These are phyloP conservation scores for Lichtheimia corymbifera DNA, from an alignment of 371 early-diverging fungal species.

Conservation along the genomic window DNA sequence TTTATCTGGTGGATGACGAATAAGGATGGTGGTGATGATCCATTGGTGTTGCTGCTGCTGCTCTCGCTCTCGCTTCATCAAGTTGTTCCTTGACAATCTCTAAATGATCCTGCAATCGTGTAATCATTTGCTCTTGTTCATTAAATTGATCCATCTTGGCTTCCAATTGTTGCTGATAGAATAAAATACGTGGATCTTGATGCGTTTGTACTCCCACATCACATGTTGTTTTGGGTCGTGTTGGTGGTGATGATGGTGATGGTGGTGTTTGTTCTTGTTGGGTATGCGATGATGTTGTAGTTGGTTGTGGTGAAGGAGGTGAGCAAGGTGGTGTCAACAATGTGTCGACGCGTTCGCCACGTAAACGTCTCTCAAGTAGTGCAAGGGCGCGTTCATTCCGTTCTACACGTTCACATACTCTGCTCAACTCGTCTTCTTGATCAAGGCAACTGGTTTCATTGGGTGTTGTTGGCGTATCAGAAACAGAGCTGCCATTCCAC, in stretches of 20 bases:
- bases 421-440: no score
- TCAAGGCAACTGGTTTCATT: no score
- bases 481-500: no score
- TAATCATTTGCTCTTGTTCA: slow-evolving; percentile 3
- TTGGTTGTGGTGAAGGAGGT: slow-evolving; percentile 1
- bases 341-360: no score
- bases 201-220: background rate
- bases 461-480: no score
- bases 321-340: background rate
- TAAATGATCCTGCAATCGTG: background rate
- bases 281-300: background rate
- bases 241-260: background rate
- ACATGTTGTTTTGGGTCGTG: background rate
- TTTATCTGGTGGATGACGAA: slow-evolving; percentile 1
- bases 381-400: no score
- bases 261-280: background rate
- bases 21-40: background rate
- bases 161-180: background rate
- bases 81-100: slow-evolving; percentile 2
- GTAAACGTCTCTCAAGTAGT: no score
- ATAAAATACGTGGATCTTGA: background rate
- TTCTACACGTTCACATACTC: no score
- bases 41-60: background rate
- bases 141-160: background rate
- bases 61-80: background rate